Conservation (phyloP, 2,329 filamentous ascomycete species). For the Phialophora expanda region DNA sequence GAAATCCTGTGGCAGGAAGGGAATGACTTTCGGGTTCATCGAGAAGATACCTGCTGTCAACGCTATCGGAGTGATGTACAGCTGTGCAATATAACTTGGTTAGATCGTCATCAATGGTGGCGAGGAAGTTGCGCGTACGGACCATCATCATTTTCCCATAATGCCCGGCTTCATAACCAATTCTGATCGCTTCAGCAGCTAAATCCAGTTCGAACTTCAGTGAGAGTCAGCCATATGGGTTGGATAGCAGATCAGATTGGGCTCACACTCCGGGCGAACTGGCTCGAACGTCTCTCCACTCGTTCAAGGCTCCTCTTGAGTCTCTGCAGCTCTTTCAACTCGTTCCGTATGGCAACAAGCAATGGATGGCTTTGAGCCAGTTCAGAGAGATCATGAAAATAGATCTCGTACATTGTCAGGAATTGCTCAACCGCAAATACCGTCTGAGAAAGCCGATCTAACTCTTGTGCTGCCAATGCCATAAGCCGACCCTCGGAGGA, state of each 20-base stretch:
- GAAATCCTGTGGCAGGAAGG: neutral
- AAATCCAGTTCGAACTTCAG: neutral
- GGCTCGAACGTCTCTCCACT: neutral
- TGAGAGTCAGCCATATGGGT: neutral
- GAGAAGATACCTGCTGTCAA: slow-evolving; percentile 10
- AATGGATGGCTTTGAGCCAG: neutral
- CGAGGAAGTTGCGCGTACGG: neutral
- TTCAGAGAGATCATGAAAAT: neutral
- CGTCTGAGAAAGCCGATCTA: neutral
- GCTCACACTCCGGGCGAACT: neutral
- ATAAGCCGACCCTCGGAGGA: neutral
- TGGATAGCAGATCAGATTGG: neutral
- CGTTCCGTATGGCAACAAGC: neutral
- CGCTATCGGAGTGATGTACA: neutral
- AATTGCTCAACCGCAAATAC: neutral
- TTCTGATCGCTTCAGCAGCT: neutral
- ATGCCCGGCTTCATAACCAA: neutral
- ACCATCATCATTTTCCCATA: neutral
- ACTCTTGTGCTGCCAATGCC: neutral
- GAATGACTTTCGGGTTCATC: slow-evolving; percentile 9
- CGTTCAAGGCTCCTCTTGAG: neutral
- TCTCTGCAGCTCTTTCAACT: neutral
- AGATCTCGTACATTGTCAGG: neutral
- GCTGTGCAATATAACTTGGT: neutral
- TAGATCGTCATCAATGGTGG: neutral